Conservation (phyloP, 306 rosid genomes). For the Glycine soja region DNA sequence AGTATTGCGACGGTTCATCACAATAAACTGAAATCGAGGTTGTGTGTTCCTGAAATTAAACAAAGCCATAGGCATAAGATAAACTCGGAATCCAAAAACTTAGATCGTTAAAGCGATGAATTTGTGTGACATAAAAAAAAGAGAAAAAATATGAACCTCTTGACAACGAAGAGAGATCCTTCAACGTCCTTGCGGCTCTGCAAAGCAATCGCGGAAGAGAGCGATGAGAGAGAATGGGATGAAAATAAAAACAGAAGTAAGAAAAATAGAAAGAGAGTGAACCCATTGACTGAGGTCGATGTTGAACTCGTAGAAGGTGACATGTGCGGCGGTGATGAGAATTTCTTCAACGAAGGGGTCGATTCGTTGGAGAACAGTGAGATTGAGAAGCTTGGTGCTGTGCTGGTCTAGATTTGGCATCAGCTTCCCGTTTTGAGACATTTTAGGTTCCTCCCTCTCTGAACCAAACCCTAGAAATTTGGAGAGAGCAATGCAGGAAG, state of each 20-base stretch:
- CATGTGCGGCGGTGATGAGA: conserved; percentile 71
- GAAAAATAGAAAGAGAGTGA: not conserved
- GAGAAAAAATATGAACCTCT: conserved; percentile 43
- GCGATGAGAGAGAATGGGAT: not conserved
- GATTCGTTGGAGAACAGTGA: conserved; percentile 68
- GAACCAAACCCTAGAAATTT: conserved; percentile 48
- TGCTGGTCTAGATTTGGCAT: conserved; percentile 71
- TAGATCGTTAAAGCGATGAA: conserved; percentile 11
- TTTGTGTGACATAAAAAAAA: not conserved
- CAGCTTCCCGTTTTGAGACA: conserved; percentile 68
- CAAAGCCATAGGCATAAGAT: not conserved
- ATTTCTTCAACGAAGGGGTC: conserved; percentile 68
- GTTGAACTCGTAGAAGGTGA: conserved; percentile 70
- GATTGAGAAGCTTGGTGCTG: conserved; percentile 68
- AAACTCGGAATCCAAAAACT: not conserved
- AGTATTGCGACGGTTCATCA: conserved; percentile 70
- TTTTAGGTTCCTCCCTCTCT: not conserved
- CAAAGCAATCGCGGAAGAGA: conserved; percentile 30
- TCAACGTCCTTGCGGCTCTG: conserved; percentile 73
- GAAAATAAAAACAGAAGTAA: not conserved
- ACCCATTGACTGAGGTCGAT: conserved; percentile 72
- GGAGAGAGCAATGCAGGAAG: conserved; percentile 38
- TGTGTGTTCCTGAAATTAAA: conserved; percentile 62
- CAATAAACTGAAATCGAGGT: conserved; percentile 72
- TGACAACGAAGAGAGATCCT: conserved; percentile 72